Evolutionary conservation across 2,329 filamentous ascomycete species (phyloP).

Genomic region (Fusarium ramigenum): DNA sequence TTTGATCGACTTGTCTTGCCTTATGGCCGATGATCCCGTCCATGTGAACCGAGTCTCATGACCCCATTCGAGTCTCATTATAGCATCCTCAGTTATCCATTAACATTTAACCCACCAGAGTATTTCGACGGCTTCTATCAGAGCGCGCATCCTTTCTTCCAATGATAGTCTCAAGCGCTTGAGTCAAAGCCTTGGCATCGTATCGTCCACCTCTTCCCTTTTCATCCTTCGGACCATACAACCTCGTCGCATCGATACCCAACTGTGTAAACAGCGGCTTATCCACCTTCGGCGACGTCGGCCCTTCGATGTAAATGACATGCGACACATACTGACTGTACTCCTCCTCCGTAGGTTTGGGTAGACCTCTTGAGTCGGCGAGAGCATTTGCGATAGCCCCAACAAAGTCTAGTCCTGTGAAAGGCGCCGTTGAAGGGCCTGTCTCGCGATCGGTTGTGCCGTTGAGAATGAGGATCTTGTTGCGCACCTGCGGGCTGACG

Average conservation of each 20-base stretch:
- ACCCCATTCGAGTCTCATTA: not conserved
- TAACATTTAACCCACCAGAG: conserved; percentile 47
- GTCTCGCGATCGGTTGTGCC: conserved; percentile 88
- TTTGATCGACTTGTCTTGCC: not conserved
- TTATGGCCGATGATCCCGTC: not conserved
- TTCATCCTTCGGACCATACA: conserved; percentile 74
- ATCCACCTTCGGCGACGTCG: conserved; percentile 76
- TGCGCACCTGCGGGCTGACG: conserved; percentile 55
- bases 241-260: conserved; percentile 79
- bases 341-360: conserved; percentile 52
- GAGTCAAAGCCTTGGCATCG: conserved; percentile 77
- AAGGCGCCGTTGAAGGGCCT: conserved; percentile 71
- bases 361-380: conserved; percentile 68
- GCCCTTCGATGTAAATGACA: conserved; percentile 79
- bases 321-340: conserved; percentile 82
- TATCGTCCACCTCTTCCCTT: conserved; percentile 65
- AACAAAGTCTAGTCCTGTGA: conserved; percentile 83
- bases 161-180: conserved; percentile 81
- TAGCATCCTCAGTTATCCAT: not conserved
- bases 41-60: not conserved
- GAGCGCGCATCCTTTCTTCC: conserved; percentile 60
- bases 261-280: conserved; percentile 67
- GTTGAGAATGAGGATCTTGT: conserved; percentile 88
- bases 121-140: conserved; percentile 57
- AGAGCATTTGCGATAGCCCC: conserved; percentile 80